These are phyloP conservation scores for Phytophthora pseudosyringae DNA, from an alignment of 352 stramenopile genomes.

Conservation along the genomic window DNA sequence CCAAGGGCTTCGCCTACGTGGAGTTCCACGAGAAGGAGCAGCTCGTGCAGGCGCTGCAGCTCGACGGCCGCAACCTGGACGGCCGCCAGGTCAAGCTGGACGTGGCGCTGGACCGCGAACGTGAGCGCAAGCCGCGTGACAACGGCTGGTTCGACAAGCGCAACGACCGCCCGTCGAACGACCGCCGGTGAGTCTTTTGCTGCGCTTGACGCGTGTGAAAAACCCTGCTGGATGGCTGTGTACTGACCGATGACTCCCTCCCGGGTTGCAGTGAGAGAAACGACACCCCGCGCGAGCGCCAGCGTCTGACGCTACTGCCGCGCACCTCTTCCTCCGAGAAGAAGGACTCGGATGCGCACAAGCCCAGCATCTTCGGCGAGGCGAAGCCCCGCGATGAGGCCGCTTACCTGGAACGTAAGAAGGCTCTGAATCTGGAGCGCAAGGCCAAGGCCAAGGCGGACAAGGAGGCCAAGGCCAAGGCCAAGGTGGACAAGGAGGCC, in stretches of 20 bases:
- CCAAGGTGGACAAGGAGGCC: conserved; percentile 39
- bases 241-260: conserved; percentile 2
- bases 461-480: conserved; percentile 23
- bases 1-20: conserved; percentile 88
- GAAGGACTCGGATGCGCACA: conserved; percentile 41
- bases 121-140: conserved; percentile 56
- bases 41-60: conserved; percentile 67
- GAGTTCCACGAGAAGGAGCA: conserved; percentile 76
- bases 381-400: conserved; percentile 83
- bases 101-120: conserved; percentile 65
- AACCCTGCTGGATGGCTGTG: conserved; percentile 11
- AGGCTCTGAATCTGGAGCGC: conserved; percentile 30
- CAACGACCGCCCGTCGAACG: conserved; percentile 42
- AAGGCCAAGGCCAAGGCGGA: conserved; percentile 42
- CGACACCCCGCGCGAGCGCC: conserved; percentile 53
- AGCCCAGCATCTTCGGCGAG: conserved; percentile 83
- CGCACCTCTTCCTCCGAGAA: conserved; percentile 54
- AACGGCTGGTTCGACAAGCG: conserved; percentile 61
- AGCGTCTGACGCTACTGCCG: conserved; percentile 63
- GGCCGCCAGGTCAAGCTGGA: conserved; percentile 75
- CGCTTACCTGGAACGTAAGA: conserved; percentile 75
- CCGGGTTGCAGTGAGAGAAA: conserved; percentile 30
- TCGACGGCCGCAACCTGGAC: conserved; percentile 49
- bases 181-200: conserved; percentile 41
- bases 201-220: neutral